phyloP scores from a whole-genome alignment of 345 rosid genomes.

The Aurinia saxatilis region DNA sequence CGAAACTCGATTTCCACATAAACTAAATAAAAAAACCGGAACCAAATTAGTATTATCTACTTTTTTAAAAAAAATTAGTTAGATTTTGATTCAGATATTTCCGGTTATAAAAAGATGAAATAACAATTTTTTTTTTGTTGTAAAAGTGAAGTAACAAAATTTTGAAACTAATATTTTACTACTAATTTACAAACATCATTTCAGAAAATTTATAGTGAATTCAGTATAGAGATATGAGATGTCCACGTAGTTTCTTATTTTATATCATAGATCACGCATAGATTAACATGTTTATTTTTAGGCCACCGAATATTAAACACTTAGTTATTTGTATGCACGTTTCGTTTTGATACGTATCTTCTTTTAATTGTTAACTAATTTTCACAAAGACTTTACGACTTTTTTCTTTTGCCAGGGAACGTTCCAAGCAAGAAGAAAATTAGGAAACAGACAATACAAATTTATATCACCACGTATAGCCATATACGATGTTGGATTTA shows the following conservation, averaged over 20 bases:
- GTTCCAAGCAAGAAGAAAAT: conserved; percentile 9
- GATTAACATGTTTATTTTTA: background rate
- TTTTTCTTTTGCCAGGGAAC: background rate
- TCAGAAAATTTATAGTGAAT: too few species aligned
- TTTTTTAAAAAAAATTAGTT: too few species aligned
- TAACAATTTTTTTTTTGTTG: too few species aligned
- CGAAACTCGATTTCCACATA: too few species aligned
- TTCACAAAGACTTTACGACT: background rate
- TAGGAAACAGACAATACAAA: conserved; percentile 7
- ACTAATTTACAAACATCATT: background rate
- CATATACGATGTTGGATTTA: conserved; percentile 1
- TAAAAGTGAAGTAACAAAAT: too few species aligned
- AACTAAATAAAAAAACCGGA: too few species aligned
- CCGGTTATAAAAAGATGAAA: too few species aligned
- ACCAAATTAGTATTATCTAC: too few species aligned
- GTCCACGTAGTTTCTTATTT: background rate
- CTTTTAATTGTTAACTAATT: background rate
- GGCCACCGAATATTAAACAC: background rate
- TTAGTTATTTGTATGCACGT: conserved; percentile 4
- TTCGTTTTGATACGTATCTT: background rate
- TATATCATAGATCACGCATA: background rate
- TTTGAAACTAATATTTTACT: background rate
- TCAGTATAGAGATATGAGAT: background rate
- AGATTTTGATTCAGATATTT: too few species aligned
- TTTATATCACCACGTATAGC: background rate